A percentile compares a stretch with the other conserved stretches of the same genome.
Evolutionary conservation across 306 rosid genomes (phyloP).

Genomic region (Arachis hypogaea): DNA sequence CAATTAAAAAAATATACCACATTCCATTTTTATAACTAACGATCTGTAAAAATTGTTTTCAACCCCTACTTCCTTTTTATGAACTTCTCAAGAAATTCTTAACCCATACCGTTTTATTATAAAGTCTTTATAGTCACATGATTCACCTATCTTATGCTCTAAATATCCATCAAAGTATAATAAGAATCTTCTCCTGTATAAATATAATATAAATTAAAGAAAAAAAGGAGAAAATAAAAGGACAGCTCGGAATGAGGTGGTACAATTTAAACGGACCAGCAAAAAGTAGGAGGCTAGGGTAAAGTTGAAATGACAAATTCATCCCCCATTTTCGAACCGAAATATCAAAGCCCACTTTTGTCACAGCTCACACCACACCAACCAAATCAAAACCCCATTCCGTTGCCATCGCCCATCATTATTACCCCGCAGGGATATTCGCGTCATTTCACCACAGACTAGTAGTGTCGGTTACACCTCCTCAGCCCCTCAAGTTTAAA

Average conservation of each 20-base stretch:
- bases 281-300: not conserved
- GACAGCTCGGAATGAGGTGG: not conserved
- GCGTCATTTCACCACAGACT: conserved; percentile 21
- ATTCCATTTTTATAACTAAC: too few species aligned
- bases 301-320: conserved; percentile 34
- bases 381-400: not conserved
- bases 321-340: conserved; percentile 17
- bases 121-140: not conserved
- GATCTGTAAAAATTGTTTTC: too few species aligned
- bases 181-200: not conserved
- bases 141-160: not conserved
- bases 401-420: not conserved
- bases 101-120: too few species aligned
- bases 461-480: conserved; percentile 49
- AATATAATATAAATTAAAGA: not conserved
- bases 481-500: not conserved
- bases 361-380: not conserved
- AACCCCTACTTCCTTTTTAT: not conserved
- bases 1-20: fast-evolving
- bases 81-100: not conserved
- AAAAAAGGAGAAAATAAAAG: not conserved
- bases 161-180: not conserved
- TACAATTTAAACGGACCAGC: conserved; percentile 18
- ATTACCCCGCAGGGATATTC: not conserved
- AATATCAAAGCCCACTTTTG: conserved; percentile 9